Conservation (phyloP, 2,329 filamentous ascomycete species). For the Pyricularia pennisetigena region DNA sequence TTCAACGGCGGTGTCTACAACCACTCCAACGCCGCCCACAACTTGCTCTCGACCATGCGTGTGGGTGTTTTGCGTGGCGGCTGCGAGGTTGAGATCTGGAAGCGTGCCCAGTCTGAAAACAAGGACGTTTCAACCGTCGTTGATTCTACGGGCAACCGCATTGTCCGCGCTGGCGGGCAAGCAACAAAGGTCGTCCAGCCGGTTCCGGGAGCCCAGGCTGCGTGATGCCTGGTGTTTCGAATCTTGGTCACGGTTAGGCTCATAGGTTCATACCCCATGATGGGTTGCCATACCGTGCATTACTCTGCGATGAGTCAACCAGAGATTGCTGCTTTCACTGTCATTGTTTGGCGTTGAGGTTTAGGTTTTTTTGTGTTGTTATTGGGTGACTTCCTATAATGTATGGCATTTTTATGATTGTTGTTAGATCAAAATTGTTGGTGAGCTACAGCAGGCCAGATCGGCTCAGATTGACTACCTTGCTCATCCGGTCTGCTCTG, state of each 20-base stretch:
- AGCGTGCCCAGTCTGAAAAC: slow-evolving; percentile 74
- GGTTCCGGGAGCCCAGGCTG: slow-evolving; percentile 73
- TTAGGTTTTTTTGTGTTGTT: not conserved
- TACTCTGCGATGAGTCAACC: not conserved
- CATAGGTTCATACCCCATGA: not conserved
- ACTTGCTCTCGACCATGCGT: slow-evolving; percentile 79
- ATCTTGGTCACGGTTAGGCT: not conserved
- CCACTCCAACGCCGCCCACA: slow-evolving; percentile 85
- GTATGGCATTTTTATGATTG: not conserved
- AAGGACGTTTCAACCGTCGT: slow-evolving; percentile 74
- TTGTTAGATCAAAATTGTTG: not conserved
- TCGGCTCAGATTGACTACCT: not conserved
- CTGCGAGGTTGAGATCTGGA: slow-evolving; percentile 89
- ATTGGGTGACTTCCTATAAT: not conserved
- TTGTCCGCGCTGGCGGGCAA: slow-evolving; percentile 78
- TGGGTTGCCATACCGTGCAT: not conserved
- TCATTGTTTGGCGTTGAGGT: not conserved
- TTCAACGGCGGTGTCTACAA: slow-evolving; percentile 89
- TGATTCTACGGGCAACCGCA: slow-evolving; percentile 70
- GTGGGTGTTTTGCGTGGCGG: slow-evolving; percentile 79
- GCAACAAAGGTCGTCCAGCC: slow-evolving; percentile 76
- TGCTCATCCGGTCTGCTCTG: not conserved
- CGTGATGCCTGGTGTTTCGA: slow-evolving; percentile 32
- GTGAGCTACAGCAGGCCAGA: not conserved
- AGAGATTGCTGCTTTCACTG: not conserved